These are phyloP conservation scores for Glonium stellatum DNA, from an alignment of 495 filamentous ascomycete genomes.

Conservation along the genomic window DNA sequence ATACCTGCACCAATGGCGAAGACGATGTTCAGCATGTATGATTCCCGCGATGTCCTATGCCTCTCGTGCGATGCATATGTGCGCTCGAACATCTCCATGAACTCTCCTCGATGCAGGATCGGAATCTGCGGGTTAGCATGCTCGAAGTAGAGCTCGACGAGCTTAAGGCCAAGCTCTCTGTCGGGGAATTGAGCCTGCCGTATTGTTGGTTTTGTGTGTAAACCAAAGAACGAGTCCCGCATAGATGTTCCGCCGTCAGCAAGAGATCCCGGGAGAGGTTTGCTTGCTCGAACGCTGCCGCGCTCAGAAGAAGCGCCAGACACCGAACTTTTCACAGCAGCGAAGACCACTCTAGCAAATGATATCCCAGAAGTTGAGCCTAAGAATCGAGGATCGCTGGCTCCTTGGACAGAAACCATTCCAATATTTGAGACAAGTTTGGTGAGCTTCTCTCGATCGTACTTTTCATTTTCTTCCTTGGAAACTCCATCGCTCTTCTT, in stretches of 20 bases:
- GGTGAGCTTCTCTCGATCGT: conserved; percentile 58
- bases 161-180: conserved; percentile 57
- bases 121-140: conserved; percentile 95
- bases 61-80: conserved; percentile 65
- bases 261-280: conserved; percentile 16
- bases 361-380: conserved; percentile 88
- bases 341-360: conserved; percentile 90
- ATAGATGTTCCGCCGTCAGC: conserved; percentile 52
- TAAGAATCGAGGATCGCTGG: conserved; percentile 70
- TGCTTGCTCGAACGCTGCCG: conserved; percentile 36
- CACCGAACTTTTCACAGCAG: conserved; percentile 83
- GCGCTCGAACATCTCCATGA: conserved; percentile 72
- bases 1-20: conserved; percentile 94
- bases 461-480: conserved; percentile 38
- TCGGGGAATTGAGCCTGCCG: conserved; percentile 79
- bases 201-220: conserved; percentile 84
- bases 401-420: conserved; percentile 67
- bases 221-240: conserved; percentile 90
- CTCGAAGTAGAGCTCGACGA: conserved; percentile 85
- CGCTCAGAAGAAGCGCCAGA: conserved; percentile 50
- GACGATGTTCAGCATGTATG: conserved; percentile 94
- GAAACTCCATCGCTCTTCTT: conserved; percentile 26
- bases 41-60: conserved; percentile 69
- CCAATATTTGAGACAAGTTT: conserved; percentile 72
- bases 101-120: conserved; percentile 79